A percentile compares a stretch with the other conserved stretches of the same genome.
phyloP scores from a whole-genome alignment of 345 rosid species.

The Dipteronia sinensis region DNA sequence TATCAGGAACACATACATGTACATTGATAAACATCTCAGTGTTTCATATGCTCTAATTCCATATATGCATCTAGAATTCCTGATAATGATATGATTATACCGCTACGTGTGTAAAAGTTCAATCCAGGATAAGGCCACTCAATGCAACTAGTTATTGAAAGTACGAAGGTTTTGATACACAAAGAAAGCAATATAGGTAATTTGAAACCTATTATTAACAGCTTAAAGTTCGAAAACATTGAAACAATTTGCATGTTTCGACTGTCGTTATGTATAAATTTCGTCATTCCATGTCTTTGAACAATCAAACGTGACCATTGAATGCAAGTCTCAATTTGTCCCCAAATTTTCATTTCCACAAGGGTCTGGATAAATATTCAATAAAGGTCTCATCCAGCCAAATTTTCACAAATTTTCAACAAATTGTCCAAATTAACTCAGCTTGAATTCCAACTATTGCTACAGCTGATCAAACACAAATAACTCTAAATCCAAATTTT shows the following conservation, averaged over 20 bases:
- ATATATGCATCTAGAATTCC: not conserved
- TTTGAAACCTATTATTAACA: not conserved
- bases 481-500: not conserved
- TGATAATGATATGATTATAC: not conserved
- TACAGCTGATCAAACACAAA: not conserved
- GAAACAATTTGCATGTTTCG: not conserved
- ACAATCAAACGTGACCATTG: not conserved
- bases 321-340: not conserved
- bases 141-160: not conserved
- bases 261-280: not conserved
- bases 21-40: not conserved
- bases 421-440: not conserved
- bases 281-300: not conserved
- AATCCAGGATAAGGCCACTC: not conserved
- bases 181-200: not conserved
- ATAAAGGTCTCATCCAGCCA: not conserved
- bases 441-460: not conserved
- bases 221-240: slow-evolving; percentile 7
- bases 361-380: not conserved
- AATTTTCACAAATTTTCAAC: not conserved
- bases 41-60: not conserved
- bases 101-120: not conserved
- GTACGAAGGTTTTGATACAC: not conserved
- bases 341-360: not conserved
- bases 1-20: not conserved